Base-by-base conservation (phyloP, 495 filamentous ascomycete genomes). In the Hapsidospora chrysogenum region DNA sequence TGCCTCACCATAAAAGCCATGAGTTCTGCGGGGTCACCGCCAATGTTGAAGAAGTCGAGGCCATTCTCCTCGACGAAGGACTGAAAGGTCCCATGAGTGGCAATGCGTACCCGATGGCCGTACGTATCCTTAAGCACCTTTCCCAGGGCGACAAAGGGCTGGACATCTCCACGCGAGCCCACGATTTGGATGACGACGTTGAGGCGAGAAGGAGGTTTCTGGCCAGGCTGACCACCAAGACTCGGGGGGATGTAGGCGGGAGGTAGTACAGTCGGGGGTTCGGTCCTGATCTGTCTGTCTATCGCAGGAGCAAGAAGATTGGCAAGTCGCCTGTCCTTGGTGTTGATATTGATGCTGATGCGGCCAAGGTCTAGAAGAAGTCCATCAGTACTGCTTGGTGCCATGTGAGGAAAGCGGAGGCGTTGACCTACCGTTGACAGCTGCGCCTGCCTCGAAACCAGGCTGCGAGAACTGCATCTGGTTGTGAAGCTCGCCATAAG, bases 1-100 rank as follows among this genome's bases (percentile, higher is more conserved):
- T 83, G 79, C 51, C 82, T 82, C 25, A 83, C 78, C 78, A 82
- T 82, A 44, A 79, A 83, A 3, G 78, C 78, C 78, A 83, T 83
- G 22, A 83, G 49, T 53, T 83, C 73, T 1, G 73, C 63, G 3
- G 78, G 78, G 42, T 83, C 73, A 1, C 78, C 78, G 3, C 78
- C 78, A 22, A 83, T 68, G 38, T 63, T 64, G 50, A 80, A 83
- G 49, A 83, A 82, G 47, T 82, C 78, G 3, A 78, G 58, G 0
- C 66, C 68, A 34, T 74, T 71, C 29, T 72, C 57, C 47, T 77
- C 59, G 18, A 83, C 72, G 46, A 82, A 80, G 11, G 74, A 54
- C 32, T 68, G 64, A 42, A 83, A 83, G 2, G 67, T 71, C 0
- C 69, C 61, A 40, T 83, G 78, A 0, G 78, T 80, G 1, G 78